phyloP scores from a whole-genome alignment of 192 early-diverging fungal species.

The Coemansia sp. region DNA sequence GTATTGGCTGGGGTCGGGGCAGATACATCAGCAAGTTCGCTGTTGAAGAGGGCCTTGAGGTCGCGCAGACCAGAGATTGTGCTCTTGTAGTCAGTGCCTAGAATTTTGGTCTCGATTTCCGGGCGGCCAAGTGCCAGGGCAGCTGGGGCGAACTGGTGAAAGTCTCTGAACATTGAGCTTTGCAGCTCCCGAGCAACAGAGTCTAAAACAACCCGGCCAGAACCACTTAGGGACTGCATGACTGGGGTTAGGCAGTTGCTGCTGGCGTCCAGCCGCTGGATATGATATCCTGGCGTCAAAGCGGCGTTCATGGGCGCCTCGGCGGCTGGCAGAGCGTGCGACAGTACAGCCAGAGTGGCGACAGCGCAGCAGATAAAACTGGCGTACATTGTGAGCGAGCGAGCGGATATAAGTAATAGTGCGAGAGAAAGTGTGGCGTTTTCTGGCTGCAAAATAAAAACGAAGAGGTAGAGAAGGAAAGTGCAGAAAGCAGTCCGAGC shows the following conservation, averaged over 20 bases:
- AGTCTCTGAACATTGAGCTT: constrained; percentile 42
- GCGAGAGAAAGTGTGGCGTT: neutral
- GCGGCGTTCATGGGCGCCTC: neutral
- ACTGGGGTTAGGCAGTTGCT: constrained; percentile 31
- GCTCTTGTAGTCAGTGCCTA: constrained; percentile 20
- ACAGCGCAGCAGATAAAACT: constrained; percentile 3
- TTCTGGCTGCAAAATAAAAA: neutral
- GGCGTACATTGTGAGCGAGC: neutral
- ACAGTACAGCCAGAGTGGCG: constrained; percentile 6
- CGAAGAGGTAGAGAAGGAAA: neutral
- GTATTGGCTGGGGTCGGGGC: constrained; percentile 3
- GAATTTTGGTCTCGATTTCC: constrained; percentile 24
- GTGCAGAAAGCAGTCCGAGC: neutral
- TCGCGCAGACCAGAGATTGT: constrained; percentile 24
- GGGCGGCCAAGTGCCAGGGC: constrained; percentile 29
- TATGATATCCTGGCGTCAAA: constrained; percentile 5
- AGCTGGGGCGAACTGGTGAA: constrained; percentile 45
- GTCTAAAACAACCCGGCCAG: constrained; percentile 19
- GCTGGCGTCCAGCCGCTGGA: constrained; percentile 20
- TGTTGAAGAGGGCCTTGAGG: constrained; percentile 22
- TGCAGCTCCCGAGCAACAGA: constrained; percentile 26
- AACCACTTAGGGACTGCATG: constrained; percentile 10
- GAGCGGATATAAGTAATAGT: neutral
- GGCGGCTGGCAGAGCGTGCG: constrained; percentile 6
- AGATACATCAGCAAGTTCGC: neutral